Conservation (phyloP, 305 asterid species). For the Fraxinus latifolia region DNA sequence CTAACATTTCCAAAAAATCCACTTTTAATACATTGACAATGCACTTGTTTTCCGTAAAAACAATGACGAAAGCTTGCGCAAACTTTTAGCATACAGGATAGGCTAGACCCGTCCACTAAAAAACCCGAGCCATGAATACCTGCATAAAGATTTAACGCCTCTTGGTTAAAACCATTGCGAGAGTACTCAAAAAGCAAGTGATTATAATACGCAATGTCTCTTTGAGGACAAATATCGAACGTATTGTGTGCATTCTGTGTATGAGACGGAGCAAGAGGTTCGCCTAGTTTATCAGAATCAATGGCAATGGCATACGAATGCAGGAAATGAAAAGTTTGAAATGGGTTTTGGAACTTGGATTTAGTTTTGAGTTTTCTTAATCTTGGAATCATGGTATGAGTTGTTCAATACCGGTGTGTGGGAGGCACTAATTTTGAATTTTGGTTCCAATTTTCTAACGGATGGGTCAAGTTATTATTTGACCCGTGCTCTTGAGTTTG, state of each 20-base stretch:
- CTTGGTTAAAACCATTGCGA: slow-evolving; percentile 43
- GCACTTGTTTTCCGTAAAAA: slow-evolving; percentile 59
- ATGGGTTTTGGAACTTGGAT: slow-evolving; percentile 21
- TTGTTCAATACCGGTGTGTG: background rate
- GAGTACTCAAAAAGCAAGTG: slow-evolving; percentile 59
- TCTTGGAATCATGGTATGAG: slow-evolving; percentile 39
- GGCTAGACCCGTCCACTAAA: slow-evolving; percentile 51
- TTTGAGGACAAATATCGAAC: slow-evolving; percentile 53
- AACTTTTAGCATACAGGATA: slow-evolving; percentile 71
- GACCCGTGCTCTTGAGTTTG: background rate
- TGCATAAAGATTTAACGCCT: slow-evolving; percentile 52
- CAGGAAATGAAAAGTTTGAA: slow-evolving; percentile 26
- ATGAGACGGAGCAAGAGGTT: background rate
- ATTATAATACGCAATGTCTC: slow-evolving; percentile 53
- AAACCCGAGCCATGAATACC: slow-evolving; percentile 44
- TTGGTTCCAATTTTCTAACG: background rate
- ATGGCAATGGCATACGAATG: slow-evolving; percentile 27
- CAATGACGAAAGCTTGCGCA: slow-evolving; percentile 49
- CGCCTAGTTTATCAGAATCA: background rate
- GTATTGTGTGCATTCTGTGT: slow-evolving; percentile 31
- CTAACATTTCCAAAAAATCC: slow-evolving; percentile 70
- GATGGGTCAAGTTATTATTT: background rate
- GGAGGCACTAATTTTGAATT: background rate
- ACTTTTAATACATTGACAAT: slow-evolving; percentile 64
- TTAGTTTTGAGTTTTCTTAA: slow-evolving; percentile 28